phyloP scores from a whole-genome alignment of 176 grass and related monocot species.

The Phragmites australis region DNA sequence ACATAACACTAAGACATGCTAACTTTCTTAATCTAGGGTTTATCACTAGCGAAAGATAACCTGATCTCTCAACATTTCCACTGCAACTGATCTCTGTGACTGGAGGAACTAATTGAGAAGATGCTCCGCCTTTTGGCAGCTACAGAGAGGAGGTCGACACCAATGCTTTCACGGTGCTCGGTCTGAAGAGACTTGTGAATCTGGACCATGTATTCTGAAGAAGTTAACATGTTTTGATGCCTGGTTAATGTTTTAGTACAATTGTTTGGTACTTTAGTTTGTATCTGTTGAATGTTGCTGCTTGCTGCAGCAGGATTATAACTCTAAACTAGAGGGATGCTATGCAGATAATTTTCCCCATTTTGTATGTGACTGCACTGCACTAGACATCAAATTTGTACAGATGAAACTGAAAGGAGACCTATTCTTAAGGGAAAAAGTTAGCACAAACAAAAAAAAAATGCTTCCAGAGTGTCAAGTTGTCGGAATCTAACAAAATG shows the following conservation, averaged over 20 bases:
- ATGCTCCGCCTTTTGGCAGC: not conserved
- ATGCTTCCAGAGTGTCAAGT: not conserved
- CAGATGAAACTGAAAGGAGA: not conserved
- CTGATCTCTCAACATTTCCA: not conserved
- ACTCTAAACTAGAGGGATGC: not conserved
- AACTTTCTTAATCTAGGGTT: not conserved
- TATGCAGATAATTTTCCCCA: not conserved
- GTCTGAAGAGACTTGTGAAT: not conserved
- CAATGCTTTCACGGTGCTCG: not conserved
- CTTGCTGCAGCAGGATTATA: not conserved
- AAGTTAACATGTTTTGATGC: not conserved
- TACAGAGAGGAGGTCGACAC: not conserved
- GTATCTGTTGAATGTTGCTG: not conserved
- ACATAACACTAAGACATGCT: not conserved
- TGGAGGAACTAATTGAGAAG: not conserved
- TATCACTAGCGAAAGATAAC: slow-evolving; percentile 12
- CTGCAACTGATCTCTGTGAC: slow-evolving; percentile 10
- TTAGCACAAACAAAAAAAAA: not conserved
- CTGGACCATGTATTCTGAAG: not conserved
- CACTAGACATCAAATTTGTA: not conserved
- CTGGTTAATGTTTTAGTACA: not conserved
- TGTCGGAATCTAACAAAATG: not conserved
- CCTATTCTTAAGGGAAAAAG: not conserved
- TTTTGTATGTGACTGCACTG: not conserved
- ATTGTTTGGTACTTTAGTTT: not conserved